Evolutionary conservation across 345 rosid species (phyloP).

Genomic region (Citrus reticulata): DNA sequence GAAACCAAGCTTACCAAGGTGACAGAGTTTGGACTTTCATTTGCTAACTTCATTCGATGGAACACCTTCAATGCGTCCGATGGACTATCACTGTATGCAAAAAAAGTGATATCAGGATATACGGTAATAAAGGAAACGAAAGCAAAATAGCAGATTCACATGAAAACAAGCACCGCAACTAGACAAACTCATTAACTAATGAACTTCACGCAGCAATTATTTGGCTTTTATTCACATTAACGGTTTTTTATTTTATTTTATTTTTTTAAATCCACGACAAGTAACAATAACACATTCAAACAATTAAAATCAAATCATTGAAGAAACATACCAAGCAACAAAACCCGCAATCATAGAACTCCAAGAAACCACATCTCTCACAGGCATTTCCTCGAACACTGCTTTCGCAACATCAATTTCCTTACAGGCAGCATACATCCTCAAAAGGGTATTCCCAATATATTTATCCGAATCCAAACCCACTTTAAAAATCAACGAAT

Average conservation of each 20-base stretch:
- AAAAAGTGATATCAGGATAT: conserved; percentile 11
- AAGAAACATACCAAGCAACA: conserved; percentile 27
- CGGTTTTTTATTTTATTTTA: neutral
- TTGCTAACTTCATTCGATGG: conserved; percentile 17
- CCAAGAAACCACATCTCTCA: conserved; percentile 48
- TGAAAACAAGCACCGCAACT: neutral
- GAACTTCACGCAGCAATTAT: neutral
- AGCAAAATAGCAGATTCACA: neutral
- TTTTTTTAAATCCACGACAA: neutral
- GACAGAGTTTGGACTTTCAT: conserved; percentile 19
- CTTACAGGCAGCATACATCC: conserved; percentile 30
- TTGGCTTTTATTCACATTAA: neutral
- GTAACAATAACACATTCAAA: neutral
- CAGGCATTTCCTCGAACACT: conserved; percentile 35
- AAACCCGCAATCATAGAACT: conserved; percentile 50
- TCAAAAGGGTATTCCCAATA: conserved; percentile 24
- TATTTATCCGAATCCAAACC: conserved; percentile 25
- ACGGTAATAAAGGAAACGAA: neutral
- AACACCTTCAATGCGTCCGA: conserved; percentile 33
- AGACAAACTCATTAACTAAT: neutral
- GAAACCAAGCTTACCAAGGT: conserved; percentile 32
- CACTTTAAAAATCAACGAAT: conserved; percentile 18
- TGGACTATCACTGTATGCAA: conserved; percentile 26
- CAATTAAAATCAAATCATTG: conserved; percentile 16
- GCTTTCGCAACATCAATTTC: conserved; percentile 28